Evolutionary conservation across 23 red algal species (phyloP).

Genomic region (Gracilaria domingensis): DNA sequence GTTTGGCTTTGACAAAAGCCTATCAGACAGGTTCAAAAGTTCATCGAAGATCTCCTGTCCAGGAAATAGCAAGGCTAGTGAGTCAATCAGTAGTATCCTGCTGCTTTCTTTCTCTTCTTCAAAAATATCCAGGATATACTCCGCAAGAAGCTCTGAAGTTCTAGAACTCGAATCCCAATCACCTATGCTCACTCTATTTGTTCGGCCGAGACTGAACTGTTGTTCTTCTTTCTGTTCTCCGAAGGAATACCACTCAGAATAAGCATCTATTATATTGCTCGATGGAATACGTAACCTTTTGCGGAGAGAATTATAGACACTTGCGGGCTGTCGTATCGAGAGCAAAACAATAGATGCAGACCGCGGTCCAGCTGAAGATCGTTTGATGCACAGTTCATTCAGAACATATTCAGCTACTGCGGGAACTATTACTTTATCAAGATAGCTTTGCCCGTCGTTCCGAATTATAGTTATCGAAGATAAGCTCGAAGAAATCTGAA

Average conservation of each 20-base stretch:
- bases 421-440: constrained; percentile 38
- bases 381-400: constrained; percentile 10
- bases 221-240: background rate
- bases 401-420: constrained; percentile 26
- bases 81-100: constrained; percentile 42
- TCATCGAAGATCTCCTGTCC: constrained; percentile 13
- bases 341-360: background rate
- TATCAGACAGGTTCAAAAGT: background rate
- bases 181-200: background rate
- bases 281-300: constrained; percentile 1
- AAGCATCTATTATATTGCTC: constrained; percentile 22
- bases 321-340: constrained; percentile 3
- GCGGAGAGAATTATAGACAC: background rate
- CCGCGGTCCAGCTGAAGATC: too few relatives aligned
- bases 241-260: constrained; percentile 44
- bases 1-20: background rate
- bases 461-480: background rate
- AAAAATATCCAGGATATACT: background rate
- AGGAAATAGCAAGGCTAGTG: constrained; percentile 12
- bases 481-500: background rate
- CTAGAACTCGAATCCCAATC: background rate
- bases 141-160: background rate
- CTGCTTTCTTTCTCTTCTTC: background rate
- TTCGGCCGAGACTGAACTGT: background rate
- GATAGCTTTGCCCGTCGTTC: background rate